phyloP scores from a whole-genome alignment of 75 land plant species.

The Ceratopteris richardii region DNA sequence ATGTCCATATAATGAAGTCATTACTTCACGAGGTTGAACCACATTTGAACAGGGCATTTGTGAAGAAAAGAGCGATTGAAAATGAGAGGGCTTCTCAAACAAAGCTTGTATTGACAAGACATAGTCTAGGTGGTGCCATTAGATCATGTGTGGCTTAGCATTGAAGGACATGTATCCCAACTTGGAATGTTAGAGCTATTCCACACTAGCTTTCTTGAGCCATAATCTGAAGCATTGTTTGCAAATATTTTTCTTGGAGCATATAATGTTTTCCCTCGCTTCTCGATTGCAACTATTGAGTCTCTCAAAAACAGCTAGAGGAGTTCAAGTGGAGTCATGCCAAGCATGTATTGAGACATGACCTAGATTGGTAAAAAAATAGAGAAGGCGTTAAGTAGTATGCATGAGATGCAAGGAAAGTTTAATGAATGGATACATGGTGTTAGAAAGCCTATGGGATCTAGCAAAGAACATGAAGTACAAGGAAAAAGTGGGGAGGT shows the following conservation, averaged over 20 bases:
- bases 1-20: slow-evolving; percentile 17
- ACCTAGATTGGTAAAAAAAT: slow-evolving; percentile 24
- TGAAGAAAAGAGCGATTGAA: slow-evolving; percentile 4
- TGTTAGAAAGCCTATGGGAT: too few species aligned
- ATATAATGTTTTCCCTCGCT: slow-evolving; percentile 27
- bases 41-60: slow-evolving; percentile 18
- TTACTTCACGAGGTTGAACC: slow-evolving; percentile 17
- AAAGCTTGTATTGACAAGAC: slow-evolving; percentile 25
- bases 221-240: slow-evolving; percentile 13
- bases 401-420: too few species aligned
- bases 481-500: too few species aligned
- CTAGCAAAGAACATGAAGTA: too few species aligned
- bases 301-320: slow-evolving; percentile 13
- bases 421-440: too few species aligned
- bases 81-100: background rate
- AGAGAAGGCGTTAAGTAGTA: too few species aligned
- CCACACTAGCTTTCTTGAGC: slow-evolving; percentile 23
- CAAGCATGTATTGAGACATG: slow-evolving; percentile 10
- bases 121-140: slow-evolving; percentile 34
- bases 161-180: slow-evolving; percentile 12
- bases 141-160: slow-evolving; percentile 20
- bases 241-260: slow-evolving; percentile 14
- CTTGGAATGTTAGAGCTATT: slow-evolving; percentile 25
- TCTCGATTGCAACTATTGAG: slow-evolving; percentile 20
- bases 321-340: slow-evolving; percentile 24